These are phyloP conservation scores for Erysimum cheiranthoides DNA, from an alignment of 345 rosid species.

Conservation along the genomic window DNA sequence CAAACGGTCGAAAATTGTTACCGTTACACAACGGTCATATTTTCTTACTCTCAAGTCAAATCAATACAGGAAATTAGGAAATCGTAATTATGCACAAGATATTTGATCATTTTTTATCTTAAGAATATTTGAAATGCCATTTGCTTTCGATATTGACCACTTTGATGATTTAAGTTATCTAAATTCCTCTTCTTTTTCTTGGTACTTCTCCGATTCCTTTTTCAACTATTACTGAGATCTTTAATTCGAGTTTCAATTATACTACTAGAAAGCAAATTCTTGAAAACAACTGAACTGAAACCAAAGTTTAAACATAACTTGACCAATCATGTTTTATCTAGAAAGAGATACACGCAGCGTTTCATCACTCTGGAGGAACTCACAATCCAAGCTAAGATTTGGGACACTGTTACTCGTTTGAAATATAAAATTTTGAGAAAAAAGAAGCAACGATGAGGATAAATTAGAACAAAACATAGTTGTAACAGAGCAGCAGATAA, in stretches of 20 bases:
- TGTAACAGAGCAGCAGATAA: slow-evolving; percentile 38
- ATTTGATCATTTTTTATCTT: not conserved
- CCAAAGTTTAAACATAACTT: slow-evolving; percentile 7
- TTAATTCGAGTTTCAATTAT: not conserved
- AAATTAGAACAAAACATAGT: slow-evolving; percentile 22
- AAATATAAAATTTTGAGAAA: not conserved
- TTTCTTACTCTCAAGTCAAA: not conserved
- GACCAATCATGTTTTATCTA: not conserved
- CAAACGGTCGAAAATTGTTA: no score
- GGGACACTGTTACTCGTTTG: not conserved
- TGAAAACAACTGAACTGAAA: not conserved
- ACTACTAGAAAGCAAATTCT: not conserved
- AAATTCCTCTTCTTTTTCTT: not conserved
- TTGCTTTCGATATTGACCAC: not conserved
- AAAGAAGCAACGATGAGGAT: not conserved
- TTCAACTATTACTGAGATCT: no score
- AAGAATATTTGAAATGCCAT: not conserved
- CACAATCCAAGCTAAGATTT: slow-evolving; percentile 28
- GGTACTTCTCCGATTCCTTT: not conserved
- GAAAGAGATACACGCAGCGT: not conserved
- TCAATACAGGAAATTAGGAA: not conserved
- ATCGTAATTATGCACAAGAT: not conserved
- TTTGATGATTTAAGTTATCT: not conserved
- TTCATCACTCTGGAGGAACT: not conserved
- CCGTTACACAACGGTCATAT: not conserved